phyloP scores from a whole-genome alignment of 2,329 filamentous ascomycete genomes.

The Xenosphaeropsis pyriputrescens region DNA sequence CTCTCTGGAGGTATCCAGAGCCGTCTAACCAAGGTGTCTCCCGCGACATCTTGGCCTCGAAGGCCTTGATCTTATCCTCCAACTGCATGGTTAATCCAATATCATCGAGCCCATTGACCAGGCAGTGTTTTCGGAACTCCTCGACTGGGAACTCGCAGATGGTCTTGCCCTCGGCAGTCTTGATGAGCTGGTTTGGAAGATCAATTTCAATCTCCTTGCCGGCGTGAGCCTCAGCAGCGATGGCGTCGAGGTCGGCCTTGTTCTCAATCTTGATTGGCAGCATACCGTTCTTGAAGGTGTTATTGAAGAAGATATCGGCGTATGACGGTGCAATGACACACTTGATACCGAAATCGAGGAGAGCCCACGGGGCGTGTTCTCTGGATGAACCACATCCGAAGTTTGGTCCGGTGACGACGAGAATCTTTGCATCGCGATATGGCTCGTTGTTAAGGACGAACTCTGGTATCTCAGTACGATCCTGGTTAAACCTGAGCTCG shows the following conservation, averaged over 20 bases:
- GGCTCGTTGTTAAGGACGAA: conserved; percentile 88
- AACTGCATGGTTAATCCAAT: conserved; percentile 90
- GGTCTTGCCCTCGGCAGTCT: conserved; percentile 56
- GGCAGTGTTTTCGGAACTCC: conserved; percentile 85
- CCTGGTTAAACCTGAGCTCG: conserved; percentile 61
- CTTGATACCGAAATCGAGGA: conserved; percentile 92
- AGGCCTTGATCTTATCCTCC: conserved; percentile 74
- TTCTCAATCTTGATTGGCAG: conserved; percentile 68
- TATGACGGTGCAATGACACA: conserved; percentile 85
- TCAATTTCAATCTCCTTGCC: conserved; percentile 83
- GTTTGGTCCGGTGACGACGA: conserved; percentile 83
- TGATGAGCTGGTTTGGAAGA: conserved; percentile 71
- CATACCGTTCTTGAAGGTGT: conserved; percentile 99
- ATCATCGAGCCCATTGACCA: conserved; percentile 87
- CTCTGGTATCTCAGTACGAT: conserved; percentile 59
- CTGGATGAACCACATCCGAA: conserved; percentile 89
- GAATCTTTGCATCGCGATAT: conserved; percentile 72
- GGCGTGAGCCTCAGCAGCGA: conserved; percentile 64
- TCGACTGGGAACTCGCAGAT: conserved; percentile 78
- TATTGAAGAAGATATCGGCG: conserved; percentile 97
- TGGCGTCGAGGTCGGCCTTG: conserved; percentile 46
- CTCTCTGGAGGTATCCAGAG: conserved; percentile 58
- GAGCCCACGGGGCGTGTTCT: conserved; percentile 94
- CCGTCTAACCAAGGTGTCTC: conserved; percentile 90
- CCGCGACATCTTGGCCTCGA: conserved; percentile 62